Evolutionary conservation across 768 basidiomycete species (phyloP).

Genomic region (Phlegmacium glaucopus): DNA sequence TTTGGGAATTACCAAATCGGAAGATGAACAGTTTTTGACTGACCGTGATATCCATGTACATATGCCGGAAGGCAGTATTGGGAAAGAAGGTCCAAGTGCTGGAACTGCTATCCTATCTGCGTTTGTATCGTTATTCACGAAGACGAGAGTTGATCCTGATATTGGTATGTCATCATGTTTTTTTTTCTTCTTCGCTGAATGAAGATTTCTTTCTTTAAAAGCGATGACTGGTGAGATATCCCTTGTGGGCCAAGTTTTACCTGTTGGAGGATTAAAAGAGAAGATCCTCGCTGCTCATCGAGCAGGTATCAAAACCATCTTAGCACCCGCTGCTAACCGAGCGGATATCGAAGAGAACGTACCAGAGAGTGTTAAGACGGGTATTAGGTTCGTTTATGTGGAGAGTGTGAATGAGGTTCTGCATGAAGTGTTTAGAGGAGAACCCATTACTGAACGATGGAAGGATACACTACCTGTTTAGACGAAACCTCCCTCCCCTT

Average conservation of each 20-base stretch:
- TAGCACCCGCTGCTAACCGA: conserved; percentile 79
- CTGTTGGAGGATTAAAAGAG: conserved; percentile 91
- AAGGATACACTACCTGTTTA: too few species aligned
- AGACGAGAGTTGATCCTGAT: conserved; percentile 65
- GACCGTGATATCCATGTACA: conserved; percentile 85
- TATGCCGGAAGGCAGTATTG: conserved; percentile 84
- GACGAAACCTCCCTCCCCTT: too few species aligned
- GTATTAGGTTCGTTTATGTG: conserved; percentile 83
- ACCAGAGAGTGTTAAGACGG: conserved; percentile 62
- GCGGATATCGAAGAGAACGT: conserved; percentile 89
- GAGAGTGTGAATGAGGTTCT: conserved; percentile 75
- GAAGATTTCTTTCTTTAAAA: background rate
- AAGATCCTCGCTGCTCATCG: conserved; percentile 89
- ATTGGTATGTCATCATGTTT: conserved; percentile 93
- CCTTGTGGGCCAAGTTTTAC: conserved; percentile 72
- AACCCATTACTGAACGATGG: too few species aligned
- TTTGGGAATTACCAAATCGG: conserved; percentile 67
- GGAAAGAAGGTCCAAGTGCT: conserved; percentile 92
- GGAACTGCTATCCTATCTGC: conserved; percentile 92
- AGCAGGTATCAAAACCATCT: conserved; percentile 77
- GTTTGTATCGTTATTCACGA: conserved; percentile 80
- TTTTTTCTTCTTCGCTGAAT: too few species aligned
- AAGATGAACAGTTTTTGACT: conserved; percentile 72
- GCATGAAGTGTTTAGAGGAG: conserved; percentile 85
- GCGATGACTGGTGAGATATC: conserved; percentile 53